Evolutionary conservation across 257 asterid species (phyloP), one percentile per base, ranked within the genome.

Genomic region (Solanum pimpinellifolium): DNA sequence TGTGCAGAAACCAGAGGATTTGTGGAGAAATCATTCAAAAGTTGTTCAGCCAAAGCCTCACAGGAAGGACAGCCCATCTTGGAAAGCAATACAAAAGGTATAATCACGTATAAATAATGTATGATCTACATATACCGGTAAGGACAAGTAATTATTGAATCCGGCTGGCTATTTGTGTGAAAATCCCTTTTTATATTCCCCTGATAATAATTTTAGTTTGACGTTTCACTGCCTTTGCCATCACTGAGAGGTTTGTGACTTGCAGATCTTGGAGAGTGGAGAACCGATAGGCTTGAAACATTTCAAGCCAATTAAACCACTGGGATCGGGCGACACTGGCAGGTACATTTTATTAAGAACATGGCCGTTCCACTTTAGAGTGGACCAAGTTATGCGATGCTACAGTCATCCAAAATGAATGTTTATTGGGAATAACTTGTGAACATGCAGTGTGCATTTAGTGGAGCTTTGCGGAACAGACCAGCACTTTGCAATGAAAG

Each of bases 311-410:
- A 89, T 97, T 72, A 96, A 95, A 89, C 98, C 99, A n/a, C 87
- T 97, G 85, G 99, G 99, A 87, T 93, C 98, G 76, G 99, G 99
- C 74, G 99, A 96, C 88, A 97, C 99, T 42, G 99, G 99, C 89
- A 95, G 99, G 99, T 96, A 29, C 20, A 18, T 49, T 29, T 49
- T 47, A 81, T 31, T 81, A 81, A n/a, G 13, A 41, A 42, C 37
- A 76, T 76, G 83, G 23, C 60, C 14, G 83, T 49, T 3, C 68
- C 69, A 80, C 25, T 47, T 3, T 80, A 31, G 25, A 47, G 85
- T 47, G 44, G 85, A 80, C 56, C 85, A 80, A 80, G 29, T 16
- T 80, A 80, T 25, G 56, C 4, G 4, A 46, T 47, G 66, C 16
- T 81, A 18, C 25, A 47, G 70, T 49, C 13, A 49, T 11, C 70